Conservation (phyloP, 176 grass and related monocot species). For the Eremochloa ophiuroides region DNA sequence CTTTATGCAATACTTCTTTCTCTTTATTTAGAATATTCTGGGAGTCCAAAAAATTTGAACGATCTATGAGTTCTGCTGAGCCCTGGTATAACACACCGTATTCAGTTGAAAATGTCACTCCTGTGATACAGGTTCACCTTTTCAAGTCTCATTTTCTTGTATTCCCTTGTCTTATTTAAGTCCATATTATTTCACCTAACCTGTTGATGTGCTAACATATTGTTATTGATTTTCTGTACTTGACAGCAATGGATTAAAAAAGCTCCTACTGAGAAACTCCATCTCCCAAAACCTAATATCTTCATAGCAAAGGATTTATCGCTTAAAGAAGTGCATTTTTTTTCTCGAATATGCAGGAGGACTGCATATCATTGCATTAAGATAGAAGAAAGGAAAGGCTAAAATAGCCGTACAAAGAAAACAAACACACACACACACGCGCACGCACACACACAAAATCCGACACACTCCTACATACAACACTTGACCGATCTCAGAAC, state of each 20-base stretch:
- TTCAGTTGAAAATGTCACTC: constrained; percentile 62
- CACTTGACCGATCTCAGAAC: too few species aligned
- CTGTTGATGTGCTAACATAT: background rate
- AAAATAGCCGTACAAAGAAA: too few species aligned
- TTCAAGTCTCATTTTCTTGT: constrained; percentile 2
- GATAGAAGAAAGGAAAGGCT: too few species aligned
- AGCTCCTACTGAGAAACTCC: constrained; percentile 70
- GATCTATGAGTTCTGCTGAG: constrained; percentile 55
- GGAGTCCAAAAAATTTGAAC: constrained; percentile 79
- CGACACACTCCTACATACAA: too few species aligned
- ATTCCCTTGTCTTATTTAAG: background rate
- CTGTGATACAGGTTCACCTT: constrained; percentile 59
- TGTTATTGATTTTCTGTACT: constrained; percentile 22
- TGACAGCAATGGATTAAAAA: constrained; percentile 80
- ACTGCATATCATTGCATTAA: too few species aligned
- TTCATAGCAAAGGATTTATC: constrained; percentile 88
- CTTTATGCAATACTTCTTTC: constrained; percentile 15
- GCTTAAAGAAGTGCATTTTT: constrained; percentile 57
- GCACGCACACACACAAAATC: too few species aligned
- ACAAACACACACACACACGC: too few species aligned
- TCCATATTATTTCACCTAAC: background rate
- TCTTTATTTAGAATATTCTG: constrained; percentile 67
- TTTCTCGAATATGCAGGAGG: too few species aligned
- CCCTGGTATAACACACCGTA: constrained; percentile 88
- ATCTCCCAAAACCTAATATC: constrained; percentile 81